Conservation (phyloP, 164 flowering plant species). For the Chimonanthus salicifolius region DNA sequence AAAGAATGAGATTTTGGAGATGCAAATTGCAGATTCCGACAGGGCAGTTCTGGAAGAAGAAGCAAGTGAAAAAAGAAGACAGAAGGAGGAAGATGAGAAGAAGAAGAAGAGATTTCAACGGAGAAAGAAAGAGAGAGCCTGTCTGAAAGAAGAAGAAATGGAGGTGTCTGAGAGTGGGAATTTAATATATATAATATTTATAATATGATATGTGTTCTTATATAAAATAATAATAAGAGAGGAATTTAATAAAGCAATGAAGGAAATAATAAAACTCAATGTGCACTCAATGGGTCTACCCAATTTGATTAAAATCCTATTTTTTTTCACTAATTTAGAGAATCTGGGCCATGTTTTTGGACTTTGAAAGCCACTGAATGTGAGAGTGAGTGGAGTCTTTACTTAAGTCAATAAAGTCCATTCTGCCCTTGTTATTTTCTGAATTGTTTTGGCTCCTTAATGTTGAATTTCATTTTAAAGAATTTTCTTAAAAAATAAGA, state of each 20-base stretch:
- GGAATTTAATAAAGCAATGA: neutral
- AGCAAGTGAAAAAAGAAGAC: conserved; percentile 3
- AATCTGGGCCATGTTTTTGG: neutral
- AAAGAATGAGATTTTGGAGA: conserved; percentile 9
- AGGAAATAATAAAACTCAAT: neutral
- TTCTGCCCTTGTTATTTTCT: too few species aligned
- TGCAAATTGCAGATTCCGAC: neutral
- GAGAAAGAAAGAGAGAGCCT: conserved; percentile 1
- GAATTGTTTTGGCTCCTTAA: too few species aligned
- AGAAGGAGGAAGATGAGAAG: neutral
- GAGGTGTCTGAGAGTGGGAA: conserved; percentile 18
- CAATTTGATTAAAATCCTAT: neutral
- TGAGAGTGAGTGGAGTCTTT: too few species aligned
- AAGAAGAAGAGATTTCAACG: conserved; percentile 7
- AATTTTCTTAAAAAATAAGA: too few species aligned
- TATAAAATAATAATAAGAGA: neutral
- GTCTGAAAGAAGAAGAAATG: conserved; percentile 11
- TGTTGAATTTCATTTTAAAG: too few species aligned
- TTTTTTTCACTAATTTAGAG: neutral
- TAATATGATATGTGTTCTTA: neutral
- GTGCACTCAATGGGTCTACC: neutral
- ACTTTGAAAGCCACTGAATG: too few species aligned
- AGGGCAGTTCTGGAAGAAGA: neutral
- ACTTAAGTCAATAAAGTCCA: too few species aligned
- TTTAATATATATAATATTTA: neutral